phyloP scores from a whole-genome alignment of 805 yeast species.

The Candida oleophila region DNA sequence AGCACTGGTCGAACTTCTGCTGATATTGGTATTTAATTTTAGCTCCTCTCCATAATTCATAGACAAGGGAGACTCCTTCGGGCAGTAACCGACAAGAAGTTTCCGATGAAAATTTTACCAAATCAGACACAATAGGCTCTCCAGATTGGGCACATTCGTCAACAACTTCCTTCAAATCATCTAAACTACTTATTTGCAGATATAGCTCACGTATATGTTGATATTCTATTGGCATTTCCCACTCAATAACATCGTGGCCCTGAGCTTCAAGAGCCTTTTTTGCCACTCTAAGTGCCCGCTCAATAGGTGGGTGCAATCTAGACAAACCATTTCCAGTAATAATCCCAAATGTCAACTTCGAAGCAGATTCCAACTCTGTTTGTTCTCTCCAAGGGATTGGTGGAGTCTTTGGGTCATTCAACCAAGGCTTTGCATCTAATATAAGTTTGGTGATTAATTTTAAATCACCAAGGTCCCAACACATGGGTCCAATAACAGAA shows the following conservation, averaged over 20 bases:
- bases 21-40: conserved; percentile 6
- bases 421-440: conserved; percentile 7
- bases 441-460: conserved; percentile 6
- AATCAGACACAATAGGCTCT: conserved; percentile 34
- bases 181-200: conserved; percentile 45
- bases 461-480: conserved; percentile 10
- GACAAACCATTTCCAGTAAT: conserved; percentile 2
- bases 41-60: conserved; percentile 18
- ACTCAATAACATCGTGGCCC: conserved; percentile 50
- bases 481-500: conserved; percentile 16
- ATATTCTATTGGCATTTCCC: conserved; percentile 38
- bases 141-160: conserved; percentile 42
- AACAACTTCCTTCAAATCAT: conserved; percentile 28
- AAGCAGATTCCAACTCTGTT: neutral
- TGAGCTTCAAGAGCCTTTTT: conserved; percentile 2
- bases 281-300: conserved; percentile 6
- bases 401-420: conserved; percentile 6
- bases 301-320: conserved; percentile 8
- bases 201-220: conserved; percentile 21
- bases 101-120: conserved; percentile 12
- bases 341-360: conserved; percentile 5
- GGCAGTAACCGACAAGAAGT: too few species aligned
- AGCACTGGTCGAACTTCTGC: conserved; percentile 5
- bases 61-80: conserved; percentile 28
- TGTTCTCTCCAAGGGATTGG: conserved; percentile 6